A percentile compares a stretch with the other conserved stretches of the same genome.
These are phyloP conservation scores for Euphrasia confusa DNA, from an alignment of 257 asterid genomes.

Conservation along the genomic window DNA sequence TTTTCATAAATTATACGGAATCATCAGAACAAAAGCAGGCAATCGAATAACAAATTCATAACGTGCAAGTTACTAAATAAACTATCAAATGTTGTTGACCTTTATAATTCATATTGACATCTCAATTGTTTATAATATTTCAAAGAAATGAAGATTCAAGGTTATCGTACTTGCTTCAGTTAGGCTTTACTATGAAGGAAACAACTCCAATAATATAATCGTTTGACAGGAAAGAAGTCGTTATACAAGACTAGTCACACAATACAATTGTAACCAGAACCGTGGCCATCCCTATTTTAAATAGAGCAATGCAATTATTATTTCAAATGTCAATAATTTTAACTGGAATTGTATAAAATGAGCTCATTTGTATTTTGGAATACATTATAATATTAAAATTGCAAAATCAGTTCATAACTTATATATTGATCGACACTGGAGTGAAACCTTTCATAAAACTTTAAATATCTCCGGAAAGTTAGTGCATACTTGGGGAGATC, in stretches of 20 bases:
- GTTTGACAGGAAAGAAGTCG: background rate
- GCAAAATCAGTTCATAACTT: too few species aligned
- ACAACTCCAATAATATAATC: background rate
- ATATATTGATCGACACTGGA: too few species aligned
- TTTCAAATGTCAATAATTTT: too few species aligned
- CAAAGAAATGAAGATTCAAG: background rate
- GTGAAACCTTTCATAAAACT: too few species aligned
- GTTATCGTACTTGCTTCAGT: background rate
- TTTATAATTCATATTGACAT: background rate
- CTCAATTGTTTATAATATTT: background rate
- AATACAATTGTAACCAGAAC: background rate
- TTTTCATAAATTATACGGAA: background rate
- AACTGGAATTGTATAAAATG: too few species aligned
- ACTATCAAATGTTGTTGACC: background rate
- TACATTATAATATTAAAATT: too few species aligned
- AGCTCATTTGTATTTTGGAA: too few species aligned
- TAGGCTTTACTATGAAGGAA: background rate
- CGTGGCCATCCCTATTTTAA: too few species aligned
- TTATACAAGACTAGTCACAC: background rate
- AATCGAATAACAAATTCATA: conserved; percentile 4
- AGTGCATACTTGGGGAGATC: too few species aligned
- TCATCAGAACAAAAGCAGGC: conserved; percentile 15
- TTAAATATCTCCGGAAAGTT: too few species aligned
- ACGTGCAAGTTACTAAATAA: background rate
- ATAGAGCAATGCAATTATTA: too few species aligned